Percentiles rank a stretch among this genome's conserved stretches.
phyloP scores from a whole-genome alignment of 441 rosid species.

The Populus hybrid region DNA sequence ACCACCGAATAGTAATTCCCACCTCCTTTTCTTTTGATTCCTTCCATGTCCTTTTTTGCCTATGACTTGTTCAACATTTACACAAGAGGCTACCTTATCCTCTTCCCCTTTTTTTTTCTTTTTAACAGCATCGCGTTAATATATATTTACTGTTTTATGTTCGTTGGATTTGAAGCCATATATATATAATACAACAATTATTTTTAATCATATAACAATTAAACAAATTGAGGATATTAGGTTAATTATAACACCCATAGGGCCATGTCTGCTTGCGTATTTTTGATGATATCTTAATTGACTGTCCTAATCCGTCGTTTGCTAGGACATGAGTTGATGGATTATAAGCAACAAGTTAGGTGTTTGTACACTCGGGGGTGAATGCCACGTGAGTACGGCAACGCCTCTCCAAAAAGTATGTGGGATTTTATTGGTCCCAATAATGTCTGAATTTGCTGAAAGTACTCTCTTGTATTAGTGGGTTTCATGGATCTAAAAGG shows the following conservation, averaged over 20 bases:
- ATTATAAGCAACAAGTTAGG: not conserved
- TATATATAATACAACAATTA: too few relatives aligned
- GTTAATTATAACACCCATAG: too few relatives aligned
- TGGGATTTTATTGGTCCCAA: not conserved
- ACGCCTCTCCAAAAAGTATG: not conserved
- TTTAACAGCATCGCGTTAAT: too few relatives aligned
- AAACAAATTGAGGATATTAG: too few relatives aligned
- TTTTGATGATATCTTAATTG: too few relatives aligned
- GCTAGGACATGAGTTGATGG: not conserved
- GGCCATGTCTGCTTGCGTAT: too few relatives aligned
- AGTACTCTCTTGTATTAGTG: not conserved
- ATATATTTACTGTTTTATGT: too few relatives aligned
- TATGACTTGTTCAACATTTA: not conserved
- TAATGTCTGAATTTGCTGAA: not conserved
- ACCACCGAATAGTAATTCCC: not conserved
- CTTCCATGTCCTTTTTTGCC: not conserved
- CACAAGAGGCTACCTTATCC: not conserved
- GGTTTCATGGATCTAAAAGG: not conserved
- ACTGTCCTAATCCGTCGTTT: not conserved
- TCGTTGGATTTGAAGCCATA: too few relatives aligned
- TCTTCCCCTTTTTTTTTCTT: too few relatives aligned
- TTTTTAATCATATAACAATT: too few relatives aligned
- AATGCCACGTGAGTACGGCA: conserved; percentile 8
- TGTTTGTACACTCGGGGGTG: not conserved
- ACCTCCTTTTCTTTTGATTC: not conserved